Percentiles rank a stretch among this genome's conserved stretches.
These are phyloP conservation scores for Chamaenerion angustifolium DNA, from an alignment of 345 rosid species.

Conservation along the genomic window DNA sequence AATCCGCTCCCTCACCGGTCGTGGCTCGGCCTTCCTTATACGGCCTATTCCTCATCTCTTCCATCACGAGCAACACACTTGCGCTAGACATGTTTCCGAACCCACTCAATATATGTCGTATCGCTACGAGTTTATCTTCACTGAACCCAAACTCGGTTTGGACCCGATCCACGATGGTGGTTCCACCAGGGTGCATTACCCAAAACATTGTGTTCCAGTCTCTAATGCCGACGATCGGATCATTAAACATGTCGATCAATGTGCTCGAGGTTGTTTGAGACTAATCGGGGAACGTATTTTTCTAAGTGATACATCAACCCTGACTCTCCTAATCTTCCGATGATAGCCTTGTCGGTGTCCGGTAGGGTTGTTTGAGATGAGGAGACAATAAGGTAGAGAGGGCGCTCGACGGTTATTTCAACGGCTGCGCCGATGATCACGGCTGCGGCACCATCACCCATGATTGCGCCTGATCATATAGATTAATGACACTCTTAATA, in stretches of 20 bases:
- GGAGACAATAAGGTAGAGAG: constrained; percentile 6
- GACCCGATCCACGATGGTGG: background rate
- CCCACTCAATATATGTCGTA: constrained; percentile 6
- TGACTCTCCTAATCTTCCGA: constrained; percentile 2
- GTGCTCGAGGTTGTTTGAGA: constrained; percentile 1
- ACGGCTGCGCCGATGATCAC: constrained; percentile 8
- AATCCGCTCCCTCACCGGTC: no score
- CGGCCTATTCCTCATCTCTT: constrained; percentile 4
- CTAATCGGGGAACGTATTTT: background rate
- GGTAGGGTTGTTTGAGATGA: constrained; percentile 7
- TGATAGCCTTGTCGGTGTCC: background rate
- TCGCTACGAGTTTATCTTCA: constrained; percentile 6
- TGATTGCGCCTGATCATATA: constrained; percentile 5
- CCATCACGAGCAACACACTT: constrained; percentile 5
- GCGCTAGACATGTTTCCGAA: constrained; percentile 9
- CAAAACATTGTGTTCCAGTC: constrained; percentile 16
- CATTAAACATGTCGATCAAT: constrained; percentile 2
- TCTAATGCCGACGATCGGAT: background rate
- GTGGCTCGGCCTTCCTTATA: no score
- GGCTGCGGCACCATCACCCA: constrained; percentile 10
- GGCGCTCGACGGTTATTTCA: constrained; percentile 3
- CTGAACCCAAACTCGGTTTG: constrained; percentile 5
- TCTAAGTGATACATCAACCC: background rate
- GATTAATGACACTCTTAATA: no score
- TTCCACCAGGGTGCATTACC: constrained; percentile 10